Conservation (phyloP, 2,329 filamentous ascomycete genomes). For the Leptoxyphium fumago region DNA sequence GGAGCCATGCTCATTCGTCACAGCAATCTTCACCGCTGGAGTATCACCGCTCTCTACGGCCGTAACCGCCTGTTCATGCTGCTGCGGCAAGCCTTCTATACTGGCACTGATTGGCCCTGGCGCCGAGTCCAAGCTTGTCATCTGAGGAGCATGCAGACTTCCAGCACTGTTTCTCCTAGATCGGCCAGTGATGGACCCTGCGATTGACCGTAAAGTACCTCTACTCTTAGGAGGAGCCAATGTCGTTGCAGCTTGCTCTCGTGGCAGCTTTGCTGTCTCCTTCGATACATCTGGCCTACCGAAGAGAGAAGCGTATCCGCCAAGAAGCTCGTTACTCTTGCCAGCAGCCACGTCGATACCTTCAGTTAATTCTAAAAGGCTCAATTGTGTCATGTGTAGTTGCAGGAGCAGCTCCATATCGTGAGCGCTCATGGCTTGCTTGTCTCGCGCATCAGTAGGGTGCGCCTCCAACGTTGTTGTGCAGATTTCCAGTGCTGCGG, state of each 20-base stretch:
- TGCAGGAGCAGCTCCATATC: conserved; percentile 85
- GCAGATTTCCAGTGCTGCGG: conserved; percentile 60
- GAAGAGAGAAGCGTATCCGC: conserved; percentile 70
- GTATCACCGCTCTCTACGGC: conserved; percentile 6
- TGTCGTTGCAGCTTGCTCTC: conserved; percentile 33
- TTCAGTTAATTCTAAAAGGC: conserved; percentile 68
- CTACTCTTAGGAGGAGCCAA: conserved; percentile 11
- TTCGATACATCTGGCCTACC: conserved; percentile 41
- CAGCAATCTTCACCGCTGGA: conserved; percentile 55
- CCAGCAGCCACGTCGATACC: conserved; percentile 78
- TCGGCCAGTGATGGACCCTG: conserved; percentile 46
- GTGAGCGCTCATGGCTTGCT: conserved; percentile 62
- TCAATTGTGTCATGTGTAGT: conserved; percentile 87
- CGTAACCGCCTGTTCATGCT: neutral
- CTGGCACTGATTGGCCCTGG: neutral
- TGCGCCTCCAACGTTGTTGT: conserved; percentile 65
- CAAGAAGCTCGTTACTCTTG: conserved; percentile 69
- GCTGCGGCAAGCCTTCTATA: neutral
- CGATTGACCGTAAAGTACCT: conserved; percentile 34
- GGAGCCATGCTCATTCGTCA: conserved; percentile 48
- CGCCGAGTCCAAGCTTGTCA: neutral
- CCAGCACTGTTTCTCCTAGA: neutral
- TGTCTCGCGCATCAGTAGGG: conserved; percentile 30
- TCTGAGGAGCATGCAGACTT: neutral
- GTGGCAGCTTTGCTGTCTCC: conserved; percentile 5